Evolutionary conservation across 2,329 filamentous ascomycete species (phyloP), one percentile per base, ranked within the genome.

Genomic region (Mariannaea sp.): DNA sequence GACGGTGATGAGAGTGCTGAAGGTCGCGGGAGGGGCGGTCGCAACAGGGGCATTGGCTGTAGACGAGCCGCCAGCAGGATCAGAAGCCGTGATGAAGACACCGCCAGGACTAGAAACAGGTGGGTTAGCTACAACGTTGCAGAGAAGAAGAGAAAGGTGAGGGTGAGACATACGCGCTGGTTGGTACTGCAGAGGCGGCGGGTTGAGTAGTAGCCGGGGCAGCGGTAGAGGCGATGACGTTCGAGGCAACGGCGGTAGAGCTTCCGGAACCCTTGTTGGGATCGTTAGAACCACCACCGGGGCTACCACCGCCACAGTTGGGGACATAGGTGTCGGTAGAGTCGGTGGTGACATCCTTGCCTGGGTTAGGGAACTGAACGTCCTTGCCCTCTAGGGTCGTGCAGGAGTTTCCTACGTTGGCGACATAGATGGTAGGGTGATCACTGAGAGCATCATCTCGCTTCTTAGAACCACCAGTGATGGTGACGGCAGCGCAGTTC

Each of bases 401-500:
- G 73, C 87, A 90, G 40, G 71, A 20, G 13, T 19, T 19, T 5
- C 12, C 73, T 44, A 90, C 72, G 69, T 92, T 92, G 72, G 86
- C 88, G 46, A 87, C 79, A 68, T 90, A 92, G 71, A 92, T 81
- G 40, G 78, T 71, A 1, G 89, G 89, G 1, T 88, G 83, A 36
- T 70, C 69, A 52, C 75, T 73, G 68, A 89, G 84, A 41, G 76
- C 45, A 5, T 59, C 32, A 22, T 60, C 57, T 12, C 73, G 71
- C 67, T 73, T 72, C 47, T 52, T 57, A 42, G 67, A 66, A 42
- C 71, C 70, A 22, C 72, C 71, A 49, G 69, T 72, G 67, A 92
- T 85, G 57, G 81, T 83, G 62, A 92, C 81, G 45, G 82, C 78
- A 7, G 89, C 89, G 67, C 90, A 94, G 74, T 91, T 90, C 87